Evolutionary conservation across 306 rosid species (phyloP), one percentile per base, ranked within the genome.

Genomic region (Lathyrus aphaca): DNA sequence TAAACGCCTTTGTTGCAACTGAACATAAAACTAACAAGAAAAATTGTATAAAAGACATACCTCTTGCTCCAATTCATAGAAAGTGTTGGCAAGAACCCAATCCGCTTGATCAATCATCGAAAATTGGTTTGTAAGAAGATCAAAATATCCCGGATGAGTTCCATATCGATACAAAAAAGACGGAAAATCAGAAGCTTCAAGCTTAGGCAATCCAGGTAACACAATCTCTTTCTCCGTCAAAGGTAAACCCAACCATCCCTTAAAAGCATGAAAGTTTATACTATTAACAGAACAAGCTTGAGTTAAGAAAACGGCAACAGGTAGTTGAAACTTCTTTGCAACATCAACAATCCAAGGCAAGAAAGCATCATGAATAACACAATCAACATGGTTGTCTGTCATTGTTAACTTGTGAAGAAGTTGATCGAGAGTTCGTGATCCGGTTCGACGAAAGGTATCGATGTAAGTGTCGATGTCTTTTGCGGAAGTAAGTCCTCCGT

Each of bases 121-220:
- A 38, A 61, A 60, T 12, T 37, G 45, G 25, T 60, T 60, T 11
- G 42, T 35, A 17, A 60, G 45, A 3, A 60, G 37, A 35, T 35
- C 66, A 35, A 61, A 61, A 27, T 61, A 61, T 0, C 48, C 15
- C 2, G 46, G 46, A 17, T 61, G 8, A 6, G 66, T 61, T 61
- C 66, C 66, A 61, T 38, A 61, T 18, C 17, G 39, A 61, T 61
- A 61, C 66, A 60, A 37, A 16, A 60, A 60, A 16, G 66, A 60
- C 0, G 66, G 48, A 4, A 60, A 37, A 37, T 60, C 66, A 10
- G 9, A 1, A 37, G 45, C 27, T 0, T 9, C 66, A 37, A 60
- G 66, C 43, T 37, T 60, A 0, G 29, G 46, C 15, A 59, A 37
- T 15, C 66, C 30, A 16, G 66, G 48, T 0, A 60, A 4, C 29